Percentiles rank a stretch among this genome's conserved stretches.
These are phyloP conservation scores for Penicillium sp. DNA, from an alignment of 2,329 filamentous ascomycete species.

Conservation along the genomic window DNA sequence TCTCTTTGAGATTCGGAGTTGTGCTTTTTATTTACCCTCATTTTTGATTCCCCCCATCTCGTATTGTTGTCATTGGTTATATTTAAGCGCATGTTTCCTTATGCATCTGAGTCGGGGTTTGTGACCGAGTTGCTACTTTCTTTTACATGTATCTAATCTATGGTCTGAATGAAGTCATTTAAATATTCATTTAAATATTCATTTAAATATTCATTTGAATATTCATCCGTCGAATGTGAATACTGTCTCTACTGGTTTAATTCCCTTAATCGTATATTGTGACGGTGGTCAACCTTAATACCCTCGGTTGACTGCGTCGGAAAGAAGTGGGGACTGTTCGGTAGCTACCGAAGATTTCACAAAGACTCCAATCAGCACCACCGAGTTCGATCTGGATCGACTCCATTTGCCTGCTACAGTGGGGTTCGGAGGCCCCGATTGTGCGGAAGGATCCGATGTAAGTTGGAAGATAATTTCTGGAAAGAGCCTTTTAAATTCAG, in stretches of 20 bases:
- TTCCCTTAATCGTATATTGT: not conserved
- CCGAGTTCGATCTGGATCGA: not conserved
- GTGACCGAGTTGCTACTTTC: not conserved
- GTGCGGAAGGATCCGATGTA: not conserved
- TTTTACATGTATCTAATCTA: not conserved
- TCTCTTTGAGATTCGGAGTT: slow-evolving; percentile 23
- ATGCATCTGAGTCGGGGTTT: slow-evolving; percentile 4
- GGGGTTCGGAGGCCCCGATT: not conserved
- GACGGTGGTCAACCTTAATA: not conserved
- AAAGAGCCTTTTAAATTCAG: not conserved
- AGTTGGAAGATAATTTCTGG: not conserved
- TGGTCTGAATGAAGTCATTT: not conserved
- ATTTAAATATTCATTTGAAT: no score
- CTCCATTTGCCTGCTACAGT: not conserved
- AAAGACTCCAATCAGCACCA: not conserved
- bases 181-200: no score
- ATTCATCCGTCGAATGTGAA: not conserved
- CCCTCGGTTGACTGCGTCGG: not conserved
- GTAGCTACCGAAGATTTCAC: not conserved
- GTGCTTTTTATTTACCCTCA: slow-evolving; percentile 4
- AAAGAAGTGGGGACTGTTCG: slow-evolving; percentile 6
- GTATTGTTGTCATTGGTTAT: not conserved
- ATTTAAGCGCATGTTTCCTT: not conserved
- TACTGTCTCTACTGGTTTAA: not conserved
- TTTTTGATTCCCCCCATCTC: slow-evolving; percentile 8